These are phyloP conservation scores for Dovyalis caffra DNA, from an alignment of 345 rosid species.

Conservation along the genomic window DNA sequence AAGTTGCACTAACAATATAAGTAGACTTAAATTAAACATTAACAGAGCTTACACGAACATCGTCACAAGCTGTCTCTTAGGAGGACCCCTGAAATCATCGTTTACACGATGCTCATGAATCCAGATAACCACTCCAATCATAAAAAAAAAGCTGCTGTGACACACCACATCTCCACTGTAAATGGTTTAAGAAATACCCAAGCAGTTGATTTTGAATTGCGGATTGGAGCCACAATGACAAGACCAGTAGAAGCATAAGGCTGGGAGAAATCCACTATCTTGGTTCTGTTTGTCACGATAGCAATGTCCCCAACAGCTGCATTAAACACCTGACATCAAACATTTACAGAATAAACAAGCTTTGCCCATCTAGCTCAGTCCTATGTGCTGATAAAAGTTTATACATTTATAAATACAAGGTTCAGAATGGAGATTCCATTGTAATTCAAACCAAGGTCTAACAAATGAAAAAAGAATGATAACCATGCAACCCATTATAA, in stretches of 20 bases:
- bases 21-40: background rate
- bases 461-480: background rate
- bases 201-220: slow-evolving; percentile 23
- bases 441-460: background rate
- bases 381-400: slow-evolving; percentile 3
- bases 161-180: slow-evolving; percentile 33
- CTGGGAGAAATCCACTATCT: slow-evolving; percentile 85
- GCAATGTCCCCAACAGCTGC: slow-evolving; percentile 84
- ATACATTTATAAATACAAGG: background rate
- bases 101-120: slow-evolving; percentile 33
- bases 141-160: slow-evolving; percentile 28
- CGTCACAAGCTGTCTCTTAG: slow-evolving; percentile 27
- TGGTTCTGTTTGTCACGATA: slow-evolving; percentile 72
- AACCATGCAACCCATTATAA: background rate
- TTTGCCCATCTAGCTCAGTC: background rate
- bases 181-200: slow-evolving; percentile 37
- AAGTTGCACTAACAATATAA: background rate
- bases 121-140: slow-evolving; percentile 34
- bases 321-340: slow-evolving; percentile 57
- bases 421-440: slow-evolving; percentile 1
- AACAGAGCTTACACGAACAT: slow-evolving; percentile 25
- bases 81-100: slow-evolving; percentile 38
- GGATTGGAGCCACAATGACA: slow-evolving; percentile 28
- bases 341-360: background rate
- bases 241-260: slow-evolving; percentile 48